Percentiles rank a stretch among this genome's conserved stretches.
These are phyloP conservation scores for Phytopythium boreale DNA, from an alignment of 352 stramenopile genomes.

Conservation along the genomic window DNA sequence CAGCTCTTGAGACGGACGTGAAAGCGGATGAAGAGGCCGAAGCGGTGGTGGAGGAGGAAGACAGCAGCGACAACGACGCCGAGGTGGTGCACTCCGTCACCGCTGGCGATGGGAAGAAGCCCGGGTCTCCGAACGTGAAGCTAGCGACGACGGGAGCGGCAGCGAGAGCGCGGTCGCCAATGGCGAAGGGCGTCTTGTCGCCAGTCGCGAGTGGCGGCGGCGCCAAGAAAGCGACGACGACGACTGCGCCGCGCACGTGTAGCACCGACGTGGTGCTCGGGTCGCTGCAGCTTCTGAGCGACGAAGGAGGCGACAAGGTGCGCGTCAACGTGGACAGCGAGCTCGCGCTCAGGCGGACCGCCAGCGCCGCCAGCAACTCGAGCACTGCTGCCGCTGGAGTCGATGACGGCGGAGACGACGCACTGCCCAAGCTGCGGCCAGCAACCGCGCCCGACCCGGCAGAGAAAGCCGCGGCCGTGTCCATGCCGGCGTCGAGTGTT, in stretches of 20 bases:
- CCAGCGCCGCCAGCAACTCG: conserved; percentile 13
- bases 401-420: conserved; percentile 18
- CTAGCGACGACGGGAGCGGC: not conserved
- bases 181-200: not conserved
- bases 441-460: conserved; percentile 30
- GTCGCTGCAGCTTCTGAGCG: conserved; percentile 42
- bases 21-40: conserved; percentile 12
- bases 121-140: not conserved
- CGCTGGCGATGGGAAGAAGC: not conserved
- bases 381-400: conserved; percentile 1
- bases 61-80: conserved; percentile 40
- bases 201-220: not conserved
- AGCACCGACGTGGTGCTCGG: conserved; percentile 58
- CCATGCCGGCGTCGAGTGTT: conserved; percentile 7
- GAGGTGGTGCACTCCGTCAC: not conserved
- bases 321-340: conserved; percentile 58
- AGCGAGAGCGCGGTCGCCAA: not conserved
- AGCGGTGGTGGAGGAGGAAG: conserved; percentile 19
- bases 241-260: conserved; percentile 45
- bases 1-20: not conserved
- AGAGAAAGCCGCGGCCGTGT: conserved; percentile 12
- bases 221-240: conserved; percentile 9
- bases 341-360: conserved; percentile 28
- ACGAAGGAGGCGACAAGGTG: conserved; percentile 53
- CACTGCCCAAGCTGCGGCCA: conserved; percentile 44